These are phyloP conservation scores for Pseudevernia furfuracea DNA, from an alignment of 495 filamentous ascomycete genomes.

Conservation along the genomic window DNA sequence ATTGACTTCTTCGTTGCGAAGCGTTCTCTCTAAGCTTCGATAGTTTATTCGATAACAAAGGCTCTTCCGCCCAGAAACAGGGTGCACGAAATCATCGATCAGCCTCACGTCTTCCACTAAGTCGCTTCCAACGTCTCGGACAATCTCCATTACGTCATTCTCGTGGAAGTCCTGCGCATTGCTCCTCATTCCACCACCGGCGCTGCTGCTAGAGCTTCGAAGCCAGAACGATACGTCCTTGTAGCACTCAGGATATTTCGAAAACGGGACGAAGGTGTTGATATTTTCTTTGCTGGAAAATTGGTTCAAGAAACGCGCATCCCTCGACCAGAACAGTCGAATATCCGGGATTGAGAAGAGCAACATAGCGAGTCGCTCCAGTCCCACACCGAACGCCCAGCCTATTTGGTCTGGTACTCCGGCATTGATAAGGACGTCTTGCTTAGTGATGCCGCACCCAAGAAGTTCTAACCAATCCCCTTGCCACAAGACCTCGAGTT, in stretches of 20 bases:
- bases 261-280: slow-evolving; percentile 72
- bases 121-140: slow-evolving; percentile 71
- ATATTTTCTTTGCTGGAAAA: slow-evolving; percentile 53
- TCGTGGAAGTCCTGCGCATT: slow-evolving; percentile 60
- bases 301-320: slow-evolving; percentile 73
- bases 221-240: slow-evolving; percentile 97
- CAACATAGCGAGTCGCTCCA: slow-evolving; percentile 94
- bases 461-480: slow-evolving; percentile 92
- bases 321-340: slow-evolving; percentile 90
- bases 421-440: slow-evolving; percentile 68
- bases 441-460: slow-evolving; percentile 84
- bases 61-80: slow-evolving; percentile 73
- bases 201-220: slow-evolving; percentile 42
- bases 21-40: slow-evolving; percentile 76
- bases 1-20: slow-evolving; percentile 75
- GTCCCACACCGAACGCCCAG: slow-evolving; percentile 92
- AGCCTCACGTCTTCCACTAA: slow-evolving; percentile 78
- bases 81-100: slow-evolving; percentile 80
- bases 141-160: slow-evolving; percentile 95
- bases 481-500: slow-evolving; percentile 91
- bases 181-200: slow-evolving; percentile 44
- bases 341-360: slow-evolving; percentile 94
- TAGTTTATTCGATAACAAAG: slow-evolving; percentile 92
- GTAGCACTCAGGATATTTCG: slow-evolving; percentile 76
- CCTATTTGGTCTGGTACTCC: slow-evolving; percentile 68